These are phyloP conservation scores for Xylariales sp. DNA, from an alignment of 2,329 filamentous ascomycete species.

Conservation along the genomic window DNA sequence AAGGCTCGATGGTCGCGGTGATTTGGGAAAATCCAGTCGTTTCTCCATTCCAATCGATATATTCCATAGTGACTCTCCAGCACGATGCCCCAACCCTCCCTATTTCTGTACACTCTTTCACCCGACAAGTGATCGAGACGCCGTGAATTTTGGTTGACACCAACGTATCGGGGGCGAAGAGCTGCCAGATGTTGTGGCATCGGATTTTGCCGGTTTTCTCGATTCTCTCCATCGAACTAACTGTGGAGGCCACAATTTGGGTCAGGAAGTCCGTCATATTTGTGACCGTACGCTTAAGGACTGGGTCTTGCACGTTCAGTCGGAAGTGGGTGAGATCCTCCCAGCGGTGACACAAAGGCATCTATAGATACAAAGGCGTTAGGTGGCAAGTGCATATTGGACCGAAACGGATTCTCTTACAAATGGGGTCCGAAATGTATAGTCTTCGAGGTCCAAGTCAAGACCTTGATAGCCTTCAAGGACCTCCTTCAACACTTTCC, in stretches of 20 bases:
- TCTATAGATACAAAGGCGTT: conserved; percentile 49
- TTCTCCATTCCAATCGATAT: conserved; percentile 54
- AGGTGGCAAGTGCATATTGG: not conserved
- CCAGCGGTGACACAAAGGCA: conserved; percentile 54
- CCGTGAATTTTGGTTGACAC: conserved; percentile 50
- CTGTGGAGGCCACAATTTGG: conserved; percentile 47
- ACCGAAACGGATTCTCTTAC: not conserved
- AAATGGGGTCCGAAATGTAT: conserved; percentile 45
- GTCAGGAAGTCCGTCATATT: conserved; percentile 48
- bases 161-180: conserved; percentile 51
- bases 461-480: conserved; percentile 52
- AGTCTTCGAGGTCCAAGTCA: conserved; percentile 49
- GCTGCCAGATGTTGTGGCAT: conserved; percentile 51
- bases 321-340: conserved; percentile 42
- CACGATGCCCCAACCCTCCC: not conserved
- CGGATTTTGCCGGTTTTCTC: conserved; percentile 48
- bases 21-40: conserved; percentile 45
- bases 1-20: conserved; percentile 43
- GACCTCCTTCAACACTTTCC: conserved; percentile 45
- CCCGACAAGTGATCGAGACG: conserved; percentile 52
- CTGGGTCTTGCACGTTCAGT: conserved; percentile 3
- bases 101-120: conserved; percentile 47
- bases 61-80: conserved; percentile 50
- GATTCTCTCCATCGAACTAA: conserved; percentile 45
- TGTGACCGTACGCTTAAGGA: conserved; percentile 34